Evolutionary conservation across 2,329 filamentous ascomycete species (phyloP).

Genomic region (Rasamsonia emersonii): DNA sequence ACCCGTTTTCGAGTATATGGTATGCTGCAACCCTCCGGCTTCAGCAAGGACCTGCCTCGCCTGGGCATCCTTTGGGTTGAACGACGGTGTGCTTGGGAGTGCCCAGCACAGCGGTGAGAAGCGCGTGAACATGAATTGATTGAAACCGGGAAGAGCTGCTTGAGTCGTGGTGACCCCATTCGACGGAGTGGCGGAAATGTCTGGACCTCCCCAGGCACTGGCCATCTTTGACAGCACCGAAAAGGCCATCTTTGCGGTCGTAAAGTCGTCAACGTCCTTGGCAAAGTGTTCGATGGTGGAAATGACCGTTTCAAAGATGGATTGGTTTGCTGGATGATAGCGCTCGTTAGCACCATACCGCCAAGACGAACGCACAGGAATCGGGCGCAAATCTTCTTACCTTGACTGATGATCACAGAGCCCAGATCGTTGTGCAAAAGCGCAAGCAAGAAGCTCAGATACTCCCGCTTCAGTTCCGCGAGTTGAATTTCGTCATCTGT

Average conservation of each 20-base stretch:
- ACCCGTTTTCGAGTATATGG: slow-evolving; percentile 84
- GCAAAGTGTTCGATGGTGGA: slow-evolving; percentile 77
- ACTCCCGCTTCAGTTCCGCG: slow-evolving; percentile 81
- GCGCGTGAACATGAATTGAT: slow-evolving; percentile 77
- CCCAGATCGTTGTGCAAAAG: slow-evolving; percentile 87
- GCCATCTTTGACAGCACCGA: slow-evolving; percentile 76
- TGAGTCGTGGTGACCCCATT: slow-evolving; percentile 26
- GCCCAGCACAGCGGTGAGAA: slow-evolving; percentile 91
- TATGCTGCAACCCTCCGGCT: slow-evolving; percentile 77
- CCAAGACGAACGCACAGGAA: no score
- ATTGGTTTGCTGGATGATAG: slow-evolving; percentile 82
- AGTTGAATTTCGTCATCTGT: slow-evolving; percentile 97
- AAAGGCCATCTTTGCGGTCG: slow-evolving; percentile 67
- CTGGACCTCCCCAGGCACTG: slow-evolving; percentile 80
- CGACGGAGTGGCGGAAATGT: slow-evolving; percentile 43
- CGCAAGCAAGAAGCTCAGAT: slow-evolving; percentile 85
- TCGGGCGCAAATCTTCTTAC: slow-evolving; percentile 35
- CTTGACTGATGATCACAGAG: slow-evolving; percentile 75
- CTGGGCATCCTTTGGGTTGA: slow-evolving; percentile 81
- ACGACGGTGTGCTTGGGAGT: slow-evolving; percentile 67
- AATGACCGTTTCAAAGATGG: slow-evolving; percentile 80
- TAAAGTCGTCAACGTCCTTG: slow-evolving; percentile 62
- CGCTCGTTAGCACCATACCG: no score
- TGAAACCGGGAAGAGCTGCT: slow-evolving; percentile 69
- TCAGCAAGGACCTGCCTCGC: slow-evolving; percentile 81